Evolutionary conservation across 148 eudicot genomes (phyloP).

Genomic region (Vaccinium corymbosum): DNA sequence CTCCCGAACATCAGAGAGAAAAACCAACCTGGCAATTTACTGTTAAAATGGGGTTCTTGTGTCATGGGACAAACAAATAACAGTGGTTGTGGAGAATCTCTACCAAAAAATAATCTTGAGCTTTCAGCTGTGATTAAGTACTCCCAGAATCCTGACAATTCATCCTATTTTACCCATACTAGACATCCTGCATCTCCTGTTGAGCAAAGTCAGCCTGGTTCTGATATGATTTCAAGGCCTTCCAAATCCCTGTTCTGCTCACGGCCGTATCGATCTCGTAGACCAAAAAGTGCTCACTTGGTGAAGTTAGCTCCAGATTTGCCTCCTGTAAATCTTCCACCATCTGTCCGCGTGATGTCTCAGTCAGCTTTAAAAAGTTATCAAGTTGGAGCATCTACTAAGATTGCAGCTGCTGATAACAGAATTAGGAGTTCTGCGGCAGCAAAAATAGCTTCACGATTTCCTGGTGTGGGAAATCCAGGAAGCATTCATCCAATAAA

Average conservation of each 20-base stretch:
- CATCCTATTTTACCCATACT: conserved; percentile 14
- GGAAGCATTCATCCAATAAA: conserved; percentile 25
- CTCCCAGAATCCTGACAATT: conserved; percentile 16
- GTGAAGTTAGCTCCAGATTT: conserved; percentile 89
- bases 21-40: conserved; percentile 19
- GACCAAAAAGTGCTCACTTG: conserved; percentile 39
- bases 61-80: conserved; percentile 24
- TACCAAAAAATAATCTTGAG: conserved; percentile 24
- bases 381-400: conserved; percentile 39
- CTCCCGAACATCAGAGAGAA: conserved; percentile 20
- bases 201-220: conserved; percentile 23
- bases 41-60: conserved; percentile 24
- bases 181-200: conserved; percentile 16
- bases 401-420: conserved; percentile 20
- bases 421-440: conserved; percentile 17
- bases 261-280: conserved; percentile 45
- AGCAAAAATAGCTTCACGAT: conserved; percentile 25
- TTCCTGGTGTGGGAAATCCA: conserved; percentile 20
- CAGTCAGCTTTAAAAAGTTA: conserved; percentile 63
- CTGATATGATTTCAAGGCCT: conserved; percentile 29
- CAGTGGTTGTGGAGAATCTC: conserved; percentile 30
- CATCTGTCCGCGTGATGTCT: conserved; percentile 82
- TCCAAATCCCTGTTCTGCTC: conserved; percentile 28
- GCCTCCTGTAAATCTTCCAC: conserved; percentile 97
- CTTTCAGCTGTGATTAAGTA: conserved; percentile 30